Percentiles rank a stretch among this genome's conserved stretches.
These are phyloP conservation scores for Bipolaris cookei DNA, from an alignment of 2,329 filamentous ascomycete genomes.

Conservation along the genomic window DNA sequence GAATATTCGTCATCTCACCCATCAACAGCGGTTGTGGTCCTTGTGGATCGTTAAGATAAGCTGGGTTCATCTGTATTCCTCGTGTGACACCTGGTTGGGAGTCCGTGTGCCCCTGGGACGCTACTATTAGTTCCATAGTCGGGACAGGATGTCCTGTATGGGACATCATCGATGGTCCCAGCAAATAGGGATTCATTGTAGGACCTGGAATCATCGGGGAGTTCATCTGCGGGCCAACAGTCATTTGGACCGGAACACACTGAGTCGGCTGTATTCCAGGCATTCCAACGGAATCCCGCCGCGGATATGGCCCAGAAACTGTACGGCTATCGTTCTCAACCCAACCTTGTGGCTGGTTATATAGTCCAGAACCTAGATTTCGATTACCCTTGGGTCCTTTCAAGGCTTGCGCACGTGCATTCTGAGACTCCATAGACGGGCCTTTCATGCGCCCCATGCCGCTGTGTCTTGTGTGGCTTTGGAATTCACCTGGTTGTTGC, in stretches of 20 bases:
- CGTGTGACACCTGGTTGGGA: slow-evolving; percentile 16
- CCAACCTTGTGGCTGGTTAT: slow-evolving; percentile 19
- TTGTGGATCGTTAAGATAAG: slow-evolving; percentile 21
- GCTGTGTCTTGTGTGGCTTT: slow-evolving; percentile 7
- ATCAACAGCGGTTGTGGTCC: slow-evolving; percentile 23
- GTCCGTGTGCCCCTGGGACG: slow-evolving; percentile 19
- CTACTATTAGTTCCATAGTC: slow-evolving; percentile 18
- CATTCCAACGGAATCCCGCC: slow-evolving; percentile 21
- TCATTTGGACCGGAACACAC: slow-evolving; percentile 17
- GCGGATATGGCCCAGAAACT: slow-evolving; percentile 18
- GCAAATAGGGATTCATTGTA: slow-evolving; percentile 21
- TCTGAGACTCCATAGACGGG: slow-evolving; percentile 9
- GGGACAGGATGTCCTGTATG: slow-evolving; percentile 20
- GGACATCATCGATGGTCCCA: slow-evolving; percentile 15
- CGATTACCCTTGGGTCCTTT: slow-evolving; percentile 20
- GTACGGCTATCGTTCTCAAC: slow-evolving; percentile 30
- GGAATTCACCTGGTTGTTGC: not conserved
- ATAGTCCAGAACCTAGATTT: slow-evolving; percentile 17
- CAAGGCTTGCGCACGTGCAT: slow-evolving; percentile 13
- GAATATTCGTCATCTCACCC: slow-evolving; percentile 41
- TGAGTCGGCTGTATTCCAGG: slow-evolving; percentile 24
- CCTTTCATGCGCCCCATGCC: slow-evolving; percentile 1
- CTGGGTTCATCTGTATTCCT: slow-evolving; percentile 18
- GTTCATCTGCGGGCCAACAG: slow-evolving; percentile 22
- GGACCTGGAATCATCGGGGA: slow-evolving; percentile 7